Evolutionary conservation across 2,329 filamentous ascomycete species (phyloP).

Genomic region (Botrytis squamosa): DNA sequence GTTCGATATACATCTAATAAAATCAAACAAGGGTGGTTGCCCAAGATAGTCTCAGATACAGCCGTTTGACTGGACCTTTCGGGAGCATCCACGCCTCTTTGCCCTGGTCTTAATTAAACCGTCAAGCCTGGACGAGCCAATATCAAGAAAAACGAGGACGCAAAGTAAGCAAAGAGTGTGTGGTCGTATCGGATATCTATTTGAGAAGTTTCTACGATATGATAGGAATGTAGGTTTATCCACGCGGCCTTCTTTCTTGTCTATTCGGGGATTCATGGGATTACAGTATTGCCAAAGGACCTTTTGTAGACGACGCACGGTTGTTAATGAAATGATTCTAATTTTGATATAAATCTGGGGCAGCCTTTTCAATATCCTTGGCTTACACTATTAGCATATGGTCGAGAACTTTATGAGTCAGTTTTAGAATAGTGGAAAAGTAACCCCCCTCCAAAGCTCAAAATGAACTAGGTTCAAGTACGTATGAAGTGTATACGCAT

Average conservation of each 20-base stretch:
- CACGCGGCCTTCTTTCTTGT: conserved; percentile 14
- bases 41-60: conserved; percentile 24
- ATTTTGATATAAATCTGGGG: conserved; percentile 14
- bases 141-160: background rate
- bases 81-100: conserved; percentile 9
- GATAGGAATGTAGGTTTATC: background rate
- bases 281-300: background rate
- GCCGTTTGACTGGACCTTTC: conserved; percentile 27
- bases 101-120: conserved; percentile 6
- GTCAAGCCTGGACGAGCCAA: conserved; percentile 7
- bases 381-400: conserved; percentile 1
- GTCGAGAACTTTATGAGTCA: conserved; percentile 22
- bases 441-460: background rate
- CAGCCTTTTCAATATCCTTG: conserved; percentile 14
- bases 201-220: background rate
- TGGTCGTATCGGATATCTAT: conserved; percentile 3
- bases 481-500: conserved; percentile 18
- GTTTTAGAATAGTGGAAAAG: conserved; percentile 9
- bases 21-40: conserved; percentile 22
- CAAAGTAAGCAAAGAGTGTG: background rate
- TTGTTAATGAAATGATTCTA: background rate
- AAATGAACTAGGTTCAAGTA: conserved; percentile 12
- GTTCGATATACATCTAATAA: conserved; percentile 23
- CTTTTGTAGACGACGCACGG: background rate
- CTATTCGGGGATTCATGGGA: background rate